Evolutionary conservation across 2,329 filamentous ascomycete species (phyloP).

Genomic region (Bimuria novae-zelandiae): DNA sequence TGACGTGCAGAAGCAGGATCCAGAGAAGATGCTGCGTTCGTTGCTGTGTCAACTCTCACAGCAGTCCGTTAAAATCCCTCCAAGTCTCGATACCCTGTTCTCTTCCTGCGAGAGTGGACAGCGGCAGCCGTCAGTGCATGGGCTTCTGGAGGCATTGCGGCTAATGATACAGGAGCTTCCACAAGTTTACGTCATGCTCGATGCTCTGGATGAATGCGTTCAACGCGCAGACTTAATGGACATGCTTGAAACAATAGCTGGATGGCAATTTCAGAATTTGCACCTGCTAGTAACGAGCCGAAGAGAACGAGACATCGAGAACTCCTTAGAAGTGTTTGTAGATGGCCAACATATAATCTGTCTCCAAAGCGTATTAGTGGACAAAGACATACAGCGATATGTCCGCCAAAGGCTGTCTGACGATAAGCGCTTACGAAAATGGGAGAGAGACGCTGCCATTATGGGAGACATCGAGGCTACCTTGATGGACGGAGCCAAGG

Average conservation of each 20-base stretch:
- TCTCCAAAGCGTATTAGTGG: slow-evolving; percentile 22
- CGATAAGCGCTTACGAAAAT: slow-evolving; percentile 21
- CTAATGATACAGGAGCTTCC: slow-evolving; percentile 30
- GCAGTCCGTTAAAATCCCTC: slow-evolving; percentile 17
- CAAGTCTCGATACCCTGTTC: slow-evolving; percentile 26
- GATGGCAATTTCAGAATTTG: slow-evolving; percentile 19
- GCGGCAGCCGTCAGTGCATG: slow-evolving; percentile 24
- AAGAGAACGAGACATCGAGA: slow-evolving; percentile 26
- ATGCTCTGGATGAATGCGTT: slow-evolving; percentile 31
- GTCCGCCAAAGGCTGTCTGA: slow-evolving; percentile 40
- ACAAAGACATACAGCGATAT: slow-evolving; percentile 26
- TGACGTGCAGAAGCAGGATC: slow-evolving; percentile 36
- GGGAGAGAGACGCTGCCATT: slow-evolving; percentile 24
- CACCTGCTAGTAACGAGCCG: slow-evolving; percentile 28
- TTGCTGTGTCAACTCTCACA: slow-evolving; percentile 42
- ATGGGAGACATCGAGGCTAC: slow-evolving; percentile 27
- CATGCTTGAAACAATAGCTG: slow-evolving; percentile 18
- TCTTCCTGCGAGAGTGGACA: slow-evolving; percentile 23
- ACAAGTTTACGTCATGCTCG: slow-evolving; percentile 18
- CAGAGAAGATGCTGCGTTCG: slow-evolving; percentile 39
- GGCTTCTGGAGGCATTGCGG: slow-evolving; percentile 23
- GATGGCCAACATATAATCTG: slow-evolving; percentile 13
- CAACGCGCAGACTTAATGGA: slow-evolving; percentile 19
- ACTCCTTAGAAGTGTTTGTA: slow-evolving; percentile 13
- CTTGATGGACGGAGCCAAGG: slow-evolving; percentile 22